Percentiles rank a stretch among this genome's conserved stretches.
These are phyloP conservation scores for Jacaranda copaia DNA, from an alignment of 257 asterid genomes.

Conservation along the genomic window DNA sequence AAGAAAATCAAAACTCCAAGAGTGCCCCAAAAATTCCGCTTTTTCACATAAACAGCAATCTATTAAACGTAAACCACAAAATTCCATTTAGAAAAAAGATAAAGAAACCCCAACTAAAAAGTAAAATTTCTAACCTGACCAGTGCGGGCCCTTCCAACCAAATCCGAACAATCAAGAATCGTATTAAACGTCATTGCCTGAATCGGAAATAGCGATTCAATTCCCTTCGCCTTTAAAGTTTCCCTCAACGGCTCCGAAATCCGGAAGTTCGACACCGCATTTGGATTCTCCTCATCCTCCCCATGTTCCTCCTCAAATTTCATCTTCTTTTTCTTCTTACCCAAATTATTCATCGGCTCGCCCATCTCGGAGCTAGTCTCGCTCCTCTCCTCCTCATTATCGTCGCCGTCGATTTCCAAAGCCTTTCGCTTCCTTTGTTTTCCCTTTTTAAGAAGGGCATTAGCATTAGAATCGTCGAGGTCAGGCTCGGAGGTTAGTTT, in stretches of 20 bases:
- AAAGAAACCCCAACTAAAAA: background rate
- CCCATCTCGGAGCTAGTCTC: conserved; percentile 60
- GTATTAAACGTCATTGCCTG: conserved; percentile 74
- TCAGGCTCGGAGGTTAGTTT: conserved; percentile 48
- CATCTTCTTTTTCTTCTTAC: conserved; percentile 46
- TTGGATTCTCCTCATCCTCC: conserved; percentile 47
- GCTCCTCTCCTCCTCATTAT: conserved; percentile 46
- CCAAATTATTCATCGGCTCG: conserved; percentile 49
- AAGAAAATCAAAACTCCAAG: background rate
- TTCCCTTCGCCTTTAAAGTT: conserved; percentile 57
- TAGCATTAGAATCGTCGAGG: conserved; percentile 35
- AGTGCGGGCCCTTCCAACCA: conserved; percentile 83
- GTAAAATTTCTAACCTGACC: conserved; percentile 60
- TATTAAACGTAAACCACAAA: too few species aligned
- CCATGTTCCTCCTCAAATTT: conserved; percentile 37
- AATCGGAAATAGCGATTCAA: conserved; percentile 65
- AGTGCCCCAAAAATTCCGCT: background rate
- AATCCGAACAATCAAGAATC: conserved; percentile 69
- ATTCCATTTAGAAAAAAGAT: too few species aligned
- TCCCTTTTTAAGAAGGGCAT: conserved; percentile 32
- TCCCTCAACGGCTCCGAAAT: conserved; percentile 63
- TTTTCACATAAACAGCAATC: too few species aligned
- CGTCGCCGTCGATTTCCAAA: conserved; percentile 34
- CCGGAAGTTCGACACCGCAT: conserved; percentile 60
- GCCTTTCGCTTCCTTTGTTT: conserved; percentile 59